Evolutionary conservation across 768 basidiomycete genomes (phyloP).

Genomic region (Leccinum aurantiacum): DNA sequence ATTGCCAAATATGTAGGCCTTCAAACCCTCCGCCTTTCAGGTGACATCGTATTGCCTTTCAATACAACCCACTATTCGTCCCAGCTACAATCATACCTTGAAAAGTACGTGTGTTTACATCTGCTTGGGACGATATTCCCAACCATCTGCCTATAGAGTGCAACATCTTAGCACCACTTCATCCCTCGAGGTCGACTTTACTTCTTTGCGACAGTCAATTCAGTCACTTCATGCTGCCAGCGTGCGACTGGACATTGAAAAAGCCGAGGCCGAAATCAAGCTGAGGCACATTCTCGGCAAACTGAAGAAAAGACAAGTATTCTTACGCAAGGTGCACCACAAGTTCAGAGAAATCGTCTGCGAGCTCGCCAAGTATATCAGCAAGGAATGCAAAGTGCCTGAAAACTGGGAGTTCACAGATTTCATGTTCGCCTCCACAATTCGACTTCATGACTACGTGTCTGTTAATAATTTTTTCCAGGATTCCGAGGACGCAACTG

Average conservation of each 20-base stretch:
- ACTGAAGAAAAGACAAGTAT: slow-evolving; percentile 29
- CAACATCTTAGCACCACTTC: slow-evolving; percentile 22
- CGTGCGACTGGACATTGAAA: slow-evolving; percentile 57
- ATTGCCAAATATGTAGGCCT: slow-evolving; percentile 69
- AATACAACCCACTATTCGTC: slow-evolving; percentile 77
- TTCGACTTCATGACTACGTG: neutral
- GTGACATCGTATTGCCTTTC: slow-evolving; percentile 65
- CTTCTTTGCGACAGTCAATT: slow-evolving; percentile 47
- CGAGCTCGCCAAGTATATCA: slow-evolving; percentile 37
- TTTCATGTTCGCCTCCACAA: slow-evolving; percentile 13
- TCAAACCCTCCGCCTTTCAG: slow-evolving; percentile 57
- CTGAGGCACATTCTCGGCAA: slow-evolving; percentile 47
- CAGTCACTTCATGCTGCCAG: slow-evolving; percentile 50
- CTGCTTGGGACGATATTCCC: slow-evolving; percentile 25
- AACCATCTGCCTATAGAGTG: slow-evolving; percentile 26
- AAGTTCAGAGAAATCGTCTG: slow-evolving; percentile 26
- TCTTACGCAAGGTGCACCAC: slow-evolving; percentile 22
- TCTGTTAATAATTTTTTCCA: slow-evolving; percentile 11
- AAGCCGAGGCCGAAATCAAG: slow-evolving; percentile 49
- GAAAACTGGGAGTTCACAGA: slow-evolving; percentile 5
- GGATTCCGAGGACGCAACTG: slow-evolving; percentile 35
- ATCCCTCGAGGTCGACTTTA: slow-evolving; percentile 51
- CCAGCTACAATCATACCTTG: slow-evolving; percentile 63
- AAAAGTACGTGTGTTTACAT: slow-evolving; percentile 43
- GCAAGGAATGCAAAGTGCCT: slow-evolving; percentile 23